Evolutionary conservation across 2,329 filamentous ascomycete genomes (phyloP).

Genomic region (Davidsoniella virescens): DNA sequence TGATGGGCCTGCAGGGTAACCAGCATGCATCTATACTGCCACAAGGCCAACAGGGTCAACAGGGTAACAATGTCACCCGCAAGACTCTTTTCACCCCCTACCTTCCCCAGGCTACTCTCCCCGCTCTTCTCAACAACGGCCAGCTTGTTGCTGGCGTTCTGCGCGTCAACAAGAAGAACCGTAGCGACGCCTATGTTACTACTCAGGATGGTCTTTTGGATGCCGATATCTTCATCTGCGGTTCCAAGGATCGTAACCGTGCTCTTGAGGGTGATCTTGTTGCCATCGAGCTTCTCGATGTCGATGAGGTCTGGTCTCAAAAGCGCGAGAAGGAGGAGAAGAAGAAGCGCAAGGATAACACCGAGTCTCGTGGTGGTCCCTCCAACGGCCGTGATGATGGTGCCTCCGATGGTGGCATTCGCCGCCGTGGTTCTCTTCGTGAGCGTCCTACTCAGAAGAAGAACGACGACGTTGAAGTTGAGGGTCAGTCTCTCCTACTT

Average conservation of each 20-base stretch:
- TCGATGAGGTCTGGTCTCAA: slow-evolving; percentile 96
- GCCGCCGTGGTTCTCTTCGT: slow-evolving; percentile 82
- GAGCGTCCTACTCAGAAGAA: slow-evolving; percentile 98
- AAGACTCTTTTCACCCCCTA: slow-evolving; percentile 99
- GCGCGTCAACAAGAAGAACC: slow-evolving; percentile 98
- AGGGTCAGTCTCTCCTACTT: slow-evolving; percentile 88
- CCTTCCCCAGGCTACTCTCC: slow-evolving; percentile 82
- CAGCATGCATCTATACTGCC: slow-evolving; percentile 28
- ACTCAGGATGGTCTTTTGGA: slow-evolving; percentile 76
- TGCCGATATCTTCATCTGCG: slow-evolving; percentile 98
- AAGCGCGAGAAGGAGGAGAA: slow-evolving; percentile 99
- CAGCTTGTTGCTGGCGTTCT: slow-evolving; percentile 93
- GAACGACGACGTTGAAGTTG: slow-evolving; percentile 97
- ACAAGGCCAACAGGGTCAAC: slow-evolving; percentile 42
- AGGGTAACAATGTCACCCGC: slow-evolving; percentile 72
- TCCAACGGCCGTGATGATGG: slow-evolving; percentile 56
- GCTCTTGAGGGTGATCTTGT: slow-evolving; percentile 92
- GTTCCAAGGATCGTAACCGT: slow-evolving; percentile 95
- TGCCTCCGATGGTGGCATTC: slow-evolving; percentile 63
- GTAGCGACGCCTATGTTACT: slow-evolving; percentile 94
- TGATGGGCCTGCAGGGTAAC: slow-evolving; percentile 39
- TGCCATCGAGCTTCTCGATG: slow-evolving; percentile 87
- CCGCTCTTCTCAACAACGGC: slow-evolving; percentile 76
- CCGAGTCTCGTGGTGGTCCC: slow-evolving; percentile 67
- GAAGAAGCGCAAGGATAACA: slow-evolving; percentile 99